Conservation (phyloP, 129 eudicot species). For the Flaveria ramosissima region DNA sequence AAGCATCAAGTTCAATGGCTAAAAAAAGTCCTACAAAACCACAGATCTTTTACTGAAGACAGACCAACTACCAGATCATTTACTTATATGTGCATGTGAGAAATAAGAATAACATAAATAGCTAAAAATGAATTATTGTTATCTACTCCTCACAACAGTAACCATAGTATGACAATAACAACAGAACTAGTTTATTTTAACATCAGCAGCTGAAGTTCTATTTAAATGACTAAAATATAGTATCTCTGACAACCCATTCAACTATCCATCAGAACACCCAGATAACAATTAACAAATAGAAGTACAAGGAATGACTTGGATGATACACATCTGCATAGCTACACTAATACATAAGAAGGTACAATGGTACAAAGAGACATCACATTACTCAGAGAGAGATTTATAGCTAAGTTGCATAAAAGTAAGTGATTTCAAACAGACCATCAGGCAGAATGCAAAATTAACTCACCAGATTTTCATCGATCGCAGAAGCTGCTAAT, state of each 20-base stretch:
- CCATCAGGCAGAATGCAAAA: constrained; percentile 17
- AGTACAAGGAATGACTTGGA: neutral
- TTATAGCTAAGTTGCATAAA: neutral
- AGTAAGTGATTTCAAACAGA: neutral
- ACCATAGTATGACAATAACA: neutral
- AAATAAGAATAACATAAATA: neutral
- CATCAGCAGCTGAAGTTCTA: neutral
- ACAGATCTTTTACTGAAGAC: neutral
- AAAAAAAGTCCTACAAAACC: neutral
- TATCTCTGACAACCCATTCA: constrained; percentile 1
- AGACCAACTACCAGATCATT: neutral
- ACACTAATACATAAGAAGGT: constrained; percentile 6
- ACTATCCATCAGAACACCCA: constrained; percentile 4
- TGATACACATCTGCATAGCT: constrained; percentile 3
- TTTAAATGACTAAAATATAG: constrained; percentile 3
- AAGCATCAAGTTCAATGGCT: constrained; percentile 20
- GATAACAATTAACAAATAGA: neutral
- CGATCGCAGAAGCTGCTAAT: constrained; percentile 71
- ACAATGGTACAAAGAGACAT: neutral
- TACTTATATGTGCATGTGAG: neutral
- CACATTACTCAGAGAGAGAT: neutral
- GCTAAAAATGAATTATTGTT: neutral
- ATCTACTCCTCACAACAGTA: neutral
- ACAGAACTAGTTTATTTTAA: constrained; percentile 21
- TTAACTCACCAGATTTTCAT: constrained; percentile 60